Conservation (phyloP, 2,329 filamentous ascomycete species). For the Aspergillus texensis region DNA sequence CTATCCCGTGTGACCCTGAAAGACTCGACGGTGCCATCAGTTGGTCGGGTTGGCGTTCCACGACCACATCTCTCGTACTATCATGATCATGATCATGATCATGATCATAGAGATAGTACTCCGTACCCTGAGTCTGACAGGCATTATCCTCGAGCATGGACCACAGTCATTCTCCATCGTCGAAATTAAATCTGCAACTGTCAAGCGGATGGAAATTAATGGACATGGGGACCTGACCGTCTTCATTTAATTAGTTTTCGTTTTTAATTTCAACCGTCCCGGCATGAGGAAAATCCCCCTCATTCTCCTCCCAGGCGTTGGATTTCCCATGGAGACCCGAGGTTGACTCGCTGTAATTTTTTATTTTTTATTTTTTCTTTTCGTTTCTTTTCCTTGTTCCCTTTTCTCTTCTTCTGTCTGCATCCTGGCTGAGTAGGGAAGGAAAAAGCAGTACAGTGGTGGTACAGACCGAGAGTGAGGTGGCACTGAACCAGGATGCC, state of each 20-base stretch:
- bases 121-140: not conserved
- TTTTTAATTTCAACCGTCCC: not conserved
- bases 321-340: not conserved
- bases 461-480: not conserved
- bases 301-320: too few relatives aligned
- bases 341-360: not conserved
- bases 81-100: too few relatives aligned
- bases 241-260: not conserved
- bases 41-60: too few relatives aligned
- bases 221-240: not conserved
- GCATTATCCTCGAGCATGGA: not conserved
- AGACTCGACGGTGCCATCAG: not conserved
- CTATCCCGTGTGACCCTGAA: not conserved
- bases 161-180: too few relatives aligned
- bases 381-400: too few relatives aligned
- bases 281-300: not conserved
- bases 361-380: not conserved
- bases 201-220: not conserved
- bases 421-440: not conserved
- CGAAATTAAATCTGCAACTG: not conserved
- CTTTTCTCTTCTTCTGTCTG: not conserved
- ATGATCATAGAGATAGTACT: too few relatives aligned
- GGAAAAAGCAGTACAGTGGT: not conserved
- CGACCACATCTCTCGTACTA: too few relatives aligned
- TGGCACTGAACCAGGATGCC: not conserved